Evolutionary conservation across 345 rosid species (phyloP), one percentile per base, ranked within the genome.

Genomic region (Euphorbia tirucalli): DNA sequence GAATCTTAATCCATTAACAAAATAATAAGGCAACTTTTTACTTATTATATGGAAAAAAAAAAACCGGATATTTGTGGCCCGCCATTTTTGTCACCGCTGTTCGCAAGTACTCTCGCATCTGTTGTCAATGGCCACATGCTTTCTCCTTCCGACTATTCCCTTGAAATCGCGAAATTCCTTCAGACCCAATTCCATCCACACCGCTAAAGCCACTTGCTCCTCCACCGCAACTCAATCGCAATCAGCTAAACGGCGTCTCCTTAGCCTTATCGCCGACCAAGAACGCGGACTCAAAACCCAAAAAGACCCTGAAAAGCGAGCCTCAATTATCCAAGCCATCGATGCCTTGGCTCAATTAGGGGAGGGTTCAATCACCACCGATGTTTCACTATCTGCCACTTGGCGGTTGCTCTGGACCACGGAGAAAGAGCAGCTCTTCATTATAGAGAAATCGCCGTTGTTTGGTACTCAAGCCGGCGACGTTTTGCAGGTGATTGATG

Each of bases 381-480:
- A 70, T 0, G 75, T 57, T 10, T 78, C 90, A 11, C 89, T 94
- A 11, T 88, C 96, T 11, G 85, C 92, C 74, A 90, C 96, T 49
- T 94, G 97, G 96, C 80, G 98, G 65, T 75, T 91, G 55, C 87
- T 90, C 57, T 93, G 98, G 97, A 91, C 94, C 28, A 90, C 98
- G 62, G 98, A 93, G 89, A 93, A 90, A 78, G 98, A 90, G 81
- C 98, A 90, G 79, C 87, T 93, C 5, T 93, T 87, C 86, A 91
- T 93, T 61, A 80, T 93, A 61, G 94, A 91, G 86, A 91, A 88
- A 69, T 94, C 97, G 14, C 82, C 85, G 25, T 39, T 90, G 79
- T 85, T 93, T 32, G 90, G 97, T 13, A 91, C 94, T 0, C 75
- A 71, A 69, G 82, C 94, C 15, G 98, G 97, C 19, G 98, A 88